Evolutionary conservation across 208 protist genomes (phyloP).

Genomic region (Crithidia bombi): DNA sequence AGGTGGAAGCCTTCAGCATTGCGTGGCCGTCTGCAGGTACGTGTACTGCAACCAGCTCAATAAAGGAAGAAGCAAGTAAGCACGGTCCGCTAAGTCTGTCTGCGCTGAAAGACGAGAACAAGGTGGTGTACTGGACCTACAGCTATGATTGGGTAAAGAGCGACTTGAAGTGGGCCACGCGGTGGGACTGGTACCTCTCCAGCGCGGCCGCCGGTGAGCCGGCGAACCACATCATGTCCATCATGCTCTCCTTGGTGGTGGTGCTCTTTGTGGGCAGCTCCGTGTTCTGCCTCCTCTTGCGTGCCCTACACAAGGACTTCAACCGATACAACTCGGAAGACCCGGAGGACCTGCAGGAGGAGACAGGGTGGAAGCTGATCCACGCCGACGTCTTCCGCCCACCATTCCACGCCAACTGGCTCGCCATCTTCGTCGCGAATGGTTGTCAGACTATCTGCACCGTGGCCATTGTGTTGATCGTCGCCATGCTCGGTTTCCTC

Average conservation of each 20-base stretch:
- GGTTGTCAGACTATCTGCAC: slow-evolving; percentile 95
- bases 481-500: slow-evolving; percentile 96
- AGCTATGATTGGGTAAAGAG: slow-evolving; percentile 73
- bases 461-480: slow-evolving; percentile 73
- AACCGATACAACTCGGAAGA: slow-evolving; percentile 89
- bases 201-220: slow-evolving; percentile 66
- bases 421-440: slow-evolving; percentile 93
- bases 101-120: slow-evolving; percentile 29
- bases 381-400: slow-evolving; percentile 97
- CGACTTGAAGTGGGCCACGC: slow-evolving; percentile 94
- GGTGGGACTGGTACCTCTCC: slow-evolving; percentile 97
- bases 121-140: slow-evolving; percentile 82
- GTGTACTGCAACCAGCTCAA: slow-evolving; percentile 3
- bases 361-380: slow-evolving; percentile 97
- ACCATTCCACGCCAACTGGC: slow-evolving; percentile 77
- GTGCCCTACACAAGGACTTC: slow-evolving; percentile 97
- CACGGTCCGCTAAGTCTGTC: slow-evolving; percentile 29
- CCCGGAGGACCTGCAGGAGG: slow-evolving; percentile 74
- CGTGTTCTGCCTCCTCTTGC: slow-evolving; percentile 95
- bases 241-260: slow-evolving; percentile 96
- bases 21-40: slow-evolving; percentile 11
- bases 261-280: slow-evolving; percentile 87
- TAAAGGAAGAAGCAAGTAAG: not conserved
- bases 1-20: slow-evolving; percentile 60
- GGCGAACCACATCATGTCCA: slow-evolving; percentile 94